phyloP scores from a whole-genome alignment of 345 rosid species.

The Syzygium aromaticum region DNA sequence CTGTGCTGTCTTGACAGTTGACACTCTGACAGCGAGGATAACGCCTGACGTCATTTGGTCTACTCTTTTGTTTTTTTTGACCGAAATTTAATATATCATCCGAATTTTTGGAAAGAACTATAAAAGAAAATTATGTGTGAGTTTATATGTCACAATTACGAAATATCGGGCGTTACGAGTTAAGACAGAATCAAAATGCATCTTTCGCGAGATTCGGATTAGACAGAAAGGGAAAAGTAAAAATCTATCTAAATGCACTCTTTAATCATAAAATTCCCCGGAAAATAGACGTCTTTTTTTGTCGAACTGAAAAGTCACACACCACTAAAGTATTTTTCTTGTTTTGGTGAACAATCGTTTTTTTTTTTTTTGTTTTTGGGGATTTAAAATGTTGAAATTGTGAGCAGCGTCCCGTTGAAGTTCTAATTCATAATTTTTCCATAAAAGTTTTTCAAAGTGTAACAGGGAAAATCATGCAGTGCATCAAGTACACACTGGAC shows the following conservation, averaged over 20 bases:
- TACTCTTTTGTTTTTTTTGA: neutral
- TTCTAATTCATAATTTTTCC: neutral
- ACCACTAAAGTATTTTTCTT: neutral
- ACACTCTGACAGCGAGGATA: neutral
- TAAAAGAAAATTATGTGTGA: neutral
- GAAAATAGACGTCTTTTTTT: neutral
- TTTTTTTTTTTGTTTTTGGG: accelerated
- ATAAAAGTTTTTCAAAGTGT: neutral
- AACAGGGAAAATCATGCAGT: accelerated
- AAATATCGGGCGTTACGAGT: neutral
- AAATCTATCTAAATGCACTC: neutral
- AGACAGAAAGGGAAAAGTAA: neutral
- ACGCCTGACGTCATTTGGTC: neutral
- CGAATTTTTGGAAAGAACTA: neutral
- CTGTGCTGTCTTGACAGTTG: neutral
- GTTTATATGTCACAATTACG: neutral
- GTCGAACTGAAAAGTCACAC: neutral
- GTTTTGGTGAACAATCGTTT: neutral
- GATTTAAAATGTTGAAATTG: neutral
- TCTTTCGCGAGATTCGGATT: neutral
- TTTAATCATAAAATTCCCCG: neutral
- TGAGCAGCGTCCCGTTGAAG: accelerated
- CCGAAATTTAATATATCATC: neutral
- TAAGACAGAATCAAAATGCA: neutral
- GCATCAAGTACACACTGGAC: neutral